Evolutionary conservation across 2,329 filamentous ascomycete species (phyloP).

Genomic region (Cytospora paraplurivora): DNA sequence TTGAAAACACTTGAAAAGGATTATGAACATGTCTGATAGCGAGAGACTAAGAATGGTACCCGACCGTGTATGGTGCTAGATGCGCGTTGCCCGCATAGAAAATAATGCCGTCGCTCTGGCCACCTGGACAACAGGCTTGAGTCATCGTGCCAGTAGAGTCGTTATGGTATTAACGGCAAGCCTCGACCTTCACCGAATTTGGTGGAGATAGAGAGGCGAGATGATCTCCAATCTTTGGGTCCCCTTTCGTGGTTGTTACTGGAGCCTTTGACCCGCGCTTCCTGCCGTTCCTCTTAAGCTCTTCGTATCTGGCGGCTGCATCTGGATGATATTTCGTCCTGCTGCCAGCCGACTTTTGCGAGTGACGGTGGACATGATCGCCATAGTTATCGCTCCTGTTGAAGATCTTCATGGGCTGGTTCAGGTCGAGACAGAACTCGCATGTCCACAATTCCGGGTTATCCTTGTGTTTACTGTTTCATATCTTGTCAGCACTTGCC

Average conservation of each 20-base stretch:
- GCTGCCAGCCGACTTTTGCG: slow-evolving; percentile 22
- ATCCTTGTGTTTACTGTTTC: slow-evolving; percentile 18
- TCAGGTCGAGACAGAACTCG: slow-evolving; percentile 20
- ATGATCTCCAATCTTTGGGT: neutral
- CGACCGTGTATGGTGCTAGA: neutral
- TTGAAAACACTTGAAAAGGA: slow-evolving; percentile 3
- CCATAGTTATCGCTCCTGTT: slow-evolving; percentile 24
- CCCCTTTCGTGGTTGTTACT: neutral
- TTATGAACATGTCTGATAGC: slow-evolving; percentile 5
- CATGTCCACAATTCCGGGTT: slow-evolving; percentile 25
- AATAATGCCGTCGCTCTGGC: neutral
- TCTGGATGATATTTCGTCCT: slow-evolving; percentile 22
- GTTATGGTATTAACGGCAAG: neutral
- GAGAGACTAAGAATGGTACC: neutral
- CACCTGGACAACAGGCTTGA: neutral
- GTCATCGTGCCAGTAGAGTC: neutral
- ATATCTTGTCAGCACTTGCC: neutral
- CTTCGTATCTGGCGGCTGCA: slow-evolving; percentile 24
- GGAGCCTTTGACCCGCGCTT: slow-evolving; percentile 12
- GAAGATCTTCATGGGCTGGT: slow-evolving; percentile 22
- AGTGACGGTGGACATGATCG: slow-evolving; percentile 27
- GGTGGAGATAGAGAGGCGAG: neutral
- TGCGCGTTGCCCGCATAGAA: slow-evolving; percentile 2
- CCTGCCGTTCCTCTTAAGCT: slow-evolving; percentile 27
- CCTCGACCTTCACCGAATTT: neutral